Conservation (phyloP, 2,329 filamentous ascomycete species). For the Seiridium cupressi region DNA sequence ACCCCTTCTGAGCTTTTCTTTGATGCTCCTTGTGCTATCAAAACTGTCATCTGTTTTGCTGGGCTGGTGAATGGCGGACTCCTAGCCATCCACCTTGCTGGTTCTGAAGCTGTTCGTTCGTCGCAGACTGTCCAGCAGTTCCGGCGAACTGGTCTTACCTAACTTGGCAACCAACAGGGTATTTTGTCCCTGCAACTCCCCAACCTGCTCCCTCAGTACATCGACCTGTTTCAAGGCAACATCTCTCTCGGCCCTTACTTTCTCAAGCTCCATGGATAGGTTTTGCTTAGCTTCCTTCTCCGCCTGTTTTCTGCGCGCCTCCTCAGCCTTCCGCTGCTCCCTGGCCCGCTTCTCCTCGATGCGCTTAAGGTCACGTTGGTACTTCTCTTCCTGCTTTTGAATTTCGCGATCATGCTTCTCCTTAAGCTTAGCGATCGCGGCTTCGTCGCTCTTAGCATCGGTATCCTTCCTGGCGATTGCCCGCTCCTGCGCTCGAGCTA, state of each 20-base stretch:
- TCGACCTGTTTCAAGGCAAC: conserved; percentile 51
- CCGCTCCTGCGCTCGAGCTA: conserved; percentile 23
- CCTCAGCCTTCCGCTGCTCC: conserved; percentile 60
- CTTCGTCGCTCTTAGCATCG: conserved; percentile 38
- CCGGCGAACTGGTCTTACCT: conserved; percentile 37
- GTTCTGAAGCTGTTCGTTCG: neutral
- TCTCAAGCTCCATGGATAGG: conserved; percentile 52
- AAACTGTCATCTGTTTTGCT: neutral
- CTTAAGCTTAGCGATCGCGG: conserved; percentile 53
- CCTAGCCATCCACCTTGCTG: neutral
- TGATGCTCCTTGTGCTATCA: neutral
- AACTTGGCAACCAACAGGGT: conserved; percentile 55
- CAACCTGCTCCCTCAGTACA: conserved; percentile 52
- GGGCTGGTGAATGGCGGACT: neutral
- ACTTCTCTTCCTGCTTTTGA: conserved; percentile 66
- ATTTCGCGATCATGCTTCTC: conserved; percentile 64
- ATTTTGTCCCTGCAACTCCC: conserved; percentile 59
- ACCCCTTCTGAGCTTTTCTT: too few relatives aligned
- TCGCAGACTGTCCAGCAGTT: conserved; percentile 4
- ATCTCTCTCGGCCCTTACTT: conserved; percentile 48
- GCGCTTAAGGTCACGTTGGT: conserved; percentile 61
- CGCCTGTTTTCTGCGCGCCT: conserved; percentile 44
- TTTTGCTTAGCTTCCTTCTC: conserved; percentile 54
- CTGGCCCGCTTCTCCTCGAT: conserved; percentile 61
- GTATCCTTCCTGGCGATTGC: conserved; percentile 36